Conservation (phyloP, 805 yeast genomes). For the Wickerhamiella bombiphila region DNA sequence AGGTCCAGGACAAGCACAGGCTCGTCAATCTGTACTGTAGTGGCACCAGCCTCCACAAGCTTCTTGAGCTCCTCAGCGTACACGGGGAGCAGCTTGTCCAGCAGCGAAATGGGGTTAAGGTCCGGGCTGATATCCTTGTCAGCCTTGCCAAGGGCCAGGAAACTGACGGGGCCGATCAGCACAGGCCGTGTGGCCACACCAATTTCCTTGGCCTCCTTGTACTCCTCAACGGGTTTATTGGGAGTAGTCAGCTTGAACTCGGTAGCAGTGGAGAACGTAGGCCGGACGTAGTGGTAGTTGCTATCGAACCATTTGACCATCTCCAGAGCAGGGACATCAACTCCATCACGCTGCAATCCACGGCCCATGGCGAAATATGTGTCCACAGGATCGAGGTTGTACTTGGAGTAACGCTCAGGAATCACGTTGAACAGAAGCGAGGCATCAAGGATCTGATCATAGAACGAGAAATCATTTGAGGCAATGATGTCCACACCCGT, state of each 20-base stretch:
- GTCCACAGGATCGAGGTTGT: constrained; percentile 76
- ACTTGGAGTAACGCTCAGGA: constrained; percentile 94
- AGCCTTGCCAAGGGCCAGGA: constrained; percentile 89
- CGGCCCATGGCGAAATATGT: constrained; percentile 98
- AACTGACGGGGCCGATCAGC: constrained; percentile 90
- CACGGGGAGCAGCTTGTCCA: constrained; percentile 83
- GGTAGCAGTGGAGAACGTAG: constrained; percentile 91
- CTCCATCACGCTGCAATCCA: constrained; percentile 96
- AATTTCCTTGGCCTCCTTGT: constrained; percentile 89
- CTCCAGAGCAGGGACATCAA: constrained; percentile 94
- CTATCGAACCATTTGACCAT: constrained; percentile 99
- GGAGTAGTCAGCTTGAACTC: constrained; percentile 85
- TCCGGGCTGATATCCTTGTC: constrained; percentile 96
- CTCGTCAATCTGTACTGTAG: constrained; percentile 91
- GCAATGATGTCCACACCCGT: constrained; percentile 97
- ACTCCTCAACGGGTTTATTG: constrained; percentile 92
- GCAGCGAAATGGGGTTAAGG: constrained; percentile 79
- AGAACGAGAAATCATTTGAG: constrained; percentile 94
- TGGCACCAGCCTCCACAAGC: constrained; percentile 90
- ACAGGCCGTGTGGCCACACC: constrained; percentile 98
- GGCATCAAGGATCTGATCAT: constrained; percentile 92
- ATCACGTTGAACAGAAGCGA: constrained; percentile 86
- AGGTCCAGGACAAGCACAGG: constrained; percentile 91
- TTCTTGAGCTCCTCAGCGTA: constrained; percentile 79
- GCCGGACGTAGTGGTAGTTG: constrained; percentile 99